Percentiles rank a stretch among this genome's conserved stretches.
These are phyloP conservation scores for Globisporangium viniferum DNA, from an alignment of 352 stramenopile species.

Conservation along the genomic window DNA sequence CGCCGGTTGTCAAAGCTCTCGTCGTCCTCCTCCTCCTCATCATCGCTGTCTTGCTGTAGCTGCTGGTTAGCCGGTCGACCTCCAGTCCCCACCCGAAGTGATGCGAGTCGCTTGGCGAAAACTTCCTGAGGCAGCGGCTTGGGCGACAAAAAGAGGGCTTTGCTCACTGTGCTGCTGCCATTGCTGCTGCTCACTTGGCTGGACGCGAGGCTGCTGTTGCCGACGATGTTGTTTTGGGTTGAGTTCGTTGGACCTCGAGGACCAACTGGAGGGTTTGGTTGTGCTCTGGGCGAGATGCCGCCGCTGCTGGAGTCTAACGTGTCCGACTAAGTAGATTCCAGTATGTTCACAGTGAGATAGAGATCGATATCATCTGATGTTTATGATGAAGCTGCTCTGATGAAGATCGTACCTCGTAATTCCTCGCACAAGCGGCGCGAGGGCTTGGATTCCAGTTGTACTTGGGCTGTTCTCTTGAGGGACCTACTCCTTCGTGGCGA, in stretches of 20 bases:
- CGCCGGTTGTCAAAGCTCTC: conserved; percentile 10
- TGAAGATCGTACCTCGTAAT: conserved; percentile 5
- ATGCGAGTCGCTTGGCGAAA: conserved; percentile 17
- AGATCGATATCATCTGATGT: no score
- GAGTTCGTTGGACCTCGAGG: not conserved
- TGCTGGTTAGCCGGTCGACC: not conserved
- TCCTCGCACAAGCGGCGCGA: not conserved
- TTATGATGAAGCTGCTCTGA: no score
- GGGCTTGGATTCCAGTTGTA: conserved; percentile 1
- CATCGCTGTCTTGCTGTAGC: not conserved
- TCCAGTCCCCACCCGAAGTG: conserved; percentile 3
- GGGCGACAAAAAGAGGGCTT: conserved; percentile 7
- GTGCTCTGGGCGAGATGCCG: conserved; percentile 7
- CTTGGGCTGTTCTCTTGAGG: not conserved
- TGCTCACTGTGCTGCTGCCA: conserved; percentile 5
- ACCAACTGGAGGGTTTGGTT: no score
- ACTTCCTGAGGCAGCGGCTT: conserved; percentile 16
- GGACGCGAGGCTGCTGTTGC: not conserved
- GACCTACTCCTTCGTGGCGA: not conserved
- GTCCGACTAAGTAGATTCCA: conserved; percentile 8
- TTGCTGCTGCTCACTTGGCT: conserved; percentile 13
- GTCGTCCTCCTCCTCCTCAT: conserved; percentile 15
- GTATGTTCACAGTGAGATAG: not conserved
- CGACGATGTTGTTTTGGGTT: not conserved
- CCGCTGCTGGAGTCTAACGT: conserved; percentile 18